Evolutionary conservation across 2,329 filamentous ascomycete species (phyloP).

Genomic region (Cytospora piceae): DNA sequence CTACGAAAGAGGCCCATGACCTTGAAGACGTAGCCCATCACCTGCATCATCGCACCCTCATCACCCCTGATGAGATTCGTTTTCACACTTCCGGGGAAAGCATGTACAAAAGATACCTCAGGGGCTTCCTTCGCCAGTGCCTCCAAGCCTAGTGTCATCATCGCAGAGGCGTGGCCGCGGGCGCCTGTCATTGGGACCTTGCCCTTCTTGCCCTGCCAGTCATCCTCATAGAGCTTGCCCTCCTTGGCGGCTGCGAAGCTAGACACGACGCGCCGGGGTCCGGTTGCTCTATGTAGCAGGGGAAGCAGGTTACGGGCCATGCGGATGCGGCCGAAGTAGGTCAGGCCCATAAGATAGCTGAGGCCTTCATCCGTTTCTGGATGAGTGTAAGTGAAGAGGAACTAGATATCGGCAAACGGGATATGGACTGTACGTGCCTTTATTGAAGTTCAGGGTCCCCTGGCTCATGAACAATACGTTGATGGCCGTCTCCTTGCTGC

Average conservation of each 20-base stretch:
- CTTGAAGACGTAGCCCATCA: constrained; percentile 38
- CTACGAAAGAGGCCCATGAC: constrained; percentile 30
- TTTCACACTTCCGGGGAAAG: constrained; percentile 44
- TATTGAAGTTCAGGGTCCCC: constrained; percentile 40
- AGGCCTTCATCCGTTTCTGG: constrained; percentile 62
- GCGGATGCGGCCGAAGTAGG: constrained; percentile 61
- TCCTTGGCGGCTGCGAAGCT: constrained; percentile 59
- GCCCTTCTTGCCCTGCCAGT: constrained; percentile 45
- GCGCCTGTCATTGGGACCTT: constrained; percentile 44
- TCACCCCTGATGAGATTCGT: constrained; percentile 36
- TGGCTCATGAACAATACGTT: constrained; percentile 53
- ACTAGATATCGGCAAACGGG: too few relatives aligned
- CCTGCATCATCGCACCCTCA: constrained; percentile 31
- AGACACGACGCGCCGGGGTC: constrained; percentile 57
- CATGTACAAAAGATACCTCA: constrained; percentile 46
- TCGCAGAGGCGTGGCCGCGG: constrained; percentile 51
- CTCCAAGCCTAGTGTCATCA: constrained; percentile 55
- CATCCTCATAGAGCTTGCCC: constrained; percentile 49
- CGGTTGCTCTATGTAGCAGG: constrained; percentile 49
- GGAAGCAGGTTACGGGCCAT: constrained; percentile 62
- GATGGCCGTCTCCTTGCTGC: constrained; percentile 46
- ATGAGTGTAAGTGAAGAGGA: constrained; percentile 13
- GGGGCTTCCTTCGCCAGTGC: constrained; percentile 51
- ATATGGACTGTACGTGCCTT: constrained; percentile 30
- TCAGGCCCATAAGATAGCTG: constrained; percentile 53